Percentiles rank a stretch among this genome's conserved stretches.
phyloP scores from a whole-genome alignment of 345 rosid genomes.

The Eucalyptus cloeziana region DNA sequence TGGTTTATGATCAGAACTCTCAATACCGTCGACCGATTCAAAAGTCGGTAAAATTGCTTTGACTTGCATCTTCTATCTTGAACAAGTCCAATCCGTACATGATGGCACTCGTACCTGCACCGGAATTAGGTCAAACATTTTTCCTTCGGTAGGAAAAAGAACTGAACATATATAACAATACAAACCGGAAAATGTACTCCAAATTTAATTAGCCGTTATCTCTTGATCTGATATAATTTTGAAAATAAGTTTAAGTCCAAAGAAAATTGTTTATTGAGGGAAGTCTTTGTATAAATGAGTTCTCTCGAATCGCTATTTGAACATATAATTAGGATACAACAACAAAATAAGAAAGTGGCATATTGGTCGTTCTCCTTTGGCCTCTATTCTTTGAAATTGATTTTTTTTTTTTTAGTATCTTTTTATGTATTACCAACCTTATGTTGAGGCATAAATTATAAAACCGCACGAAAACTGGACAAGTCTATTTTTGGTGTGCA shows the following conservation, averaged over 20 bases:
- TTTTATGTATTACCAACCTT: background rate
- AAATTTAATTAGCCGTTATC: background rate
- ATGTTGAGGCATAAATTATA: background rate
- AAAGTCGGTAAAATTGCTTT: conserved; percentile 11
- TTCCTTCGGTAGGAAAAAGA: background rate
- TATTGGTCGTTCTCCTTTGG: background rate
- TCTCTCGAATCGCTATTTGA: background rate
- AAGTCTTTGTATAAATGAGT: background rate
- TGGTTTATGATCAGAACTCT: conserved; percentile 31
- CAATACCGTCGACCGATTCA: conserved; percentile 18
- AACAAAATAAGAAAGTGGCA: background rate
- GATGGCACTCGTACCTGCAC: conserved; percentile 28
- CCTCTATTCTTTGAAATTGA: background rate
- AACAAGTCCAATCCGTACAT: conserved; percentile 37
- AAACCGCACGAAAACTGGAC: background rate
- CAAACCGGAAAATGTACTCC: background rate
- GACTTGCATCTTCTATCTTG: conserved; percentile 9
- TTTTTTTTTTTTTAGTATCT: background rate
- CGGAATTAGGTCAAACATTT: background rate
- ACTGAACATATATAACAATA: background rate
- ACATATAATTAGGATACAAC: background rate
- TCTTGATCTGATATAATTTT: background rate
- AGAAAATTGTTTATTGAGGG: background rate
- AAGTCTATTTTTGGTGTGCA: background rate
- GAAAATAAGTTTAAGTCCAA: background rate